Evolutionary conservation across 148 eudicot species (phyloP), one percentile per base, ranked within the genome.

Genomic region (Silene uniflora): DNA sequence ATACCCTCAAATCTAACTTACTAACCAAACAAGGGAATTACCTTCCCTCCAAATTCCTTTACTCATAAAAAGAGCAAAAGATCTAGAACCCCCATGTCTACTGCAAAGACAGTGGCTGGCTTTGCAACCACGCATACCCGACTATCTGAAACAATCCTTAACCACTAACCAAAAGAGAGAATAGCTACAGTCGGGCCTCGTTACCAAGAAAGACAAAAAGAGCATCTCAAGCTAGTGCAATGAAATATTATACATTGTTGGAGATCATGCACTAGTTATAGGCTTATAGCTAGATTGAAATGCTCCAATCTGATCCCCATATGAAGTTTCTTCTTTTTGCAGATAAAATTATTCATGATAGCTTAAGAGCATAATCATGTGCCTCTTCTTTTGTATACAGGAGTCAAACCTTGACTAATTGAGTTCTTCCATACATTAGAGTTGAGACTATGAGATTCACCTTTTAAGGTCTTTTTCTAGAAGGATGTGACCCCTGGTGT

Each of bases 171-270:
- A 75, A 39, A 8, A 63, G 12, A 24, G 62, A 62, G 59, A 14
- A 7, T 67, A 75, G 49, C 62, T 27, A 67, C 8, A 29, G 24
- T 10, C 67, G 47, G 67, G 16, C 27, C 13, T 18, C 7, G 16
- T 47, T 62, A 64, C 56, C 66, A 56, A 61, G 72, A 59, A 23
- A 62, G 35, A 21, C 35, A 58, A 47, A 55, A 73, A 59, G 22
- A 58, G 70, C 47, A 69, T 4, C 24, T 3, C 13, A 18, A 35
- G 67, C 9, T 62, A 54, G 44, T 49, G 60, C 27, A 44, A 55
- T 46, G 71, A 11, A 44, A 69, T 56, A 68, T 68, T 24, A 21
- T 6, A 1, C 62, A 59, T 6, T 59, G 62, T 59, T 18, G 62
- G 23, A n/a, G 62, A 6, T 59, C 2, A 10, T n/a, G 62, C 62